Percentiles rank a stretch among this genome's conserved stretches.
Conservation (phyloP, 2,329 filamentous ascomycete genomes). For the Ceratocystis cubensis region DNA sequence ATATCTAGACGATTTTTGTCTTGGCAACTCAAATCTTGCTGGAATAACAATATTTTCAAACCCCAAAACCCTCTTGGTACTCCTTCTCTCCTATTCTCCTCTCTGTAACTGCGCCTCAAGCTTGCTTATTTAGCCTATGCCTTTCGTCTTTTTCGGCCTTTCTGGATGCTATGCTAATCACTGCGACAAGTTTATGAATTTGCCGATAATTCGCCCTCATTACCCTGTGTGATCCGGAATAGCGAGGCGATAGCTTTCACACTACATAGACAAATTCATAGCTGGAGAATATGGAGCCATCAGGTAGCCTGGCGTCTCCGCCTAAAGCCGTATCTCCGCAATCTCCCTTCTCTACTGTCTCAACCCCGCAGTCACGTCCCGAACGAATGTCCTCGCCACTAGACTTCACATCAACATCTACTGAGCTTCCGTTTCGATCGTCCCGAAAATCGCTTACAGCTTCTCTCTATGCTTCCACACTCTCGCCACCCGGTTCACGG, state of each 20-base stretch:
- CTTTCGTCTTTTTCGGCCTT: background rate
- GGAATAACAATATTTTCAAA: background rate
- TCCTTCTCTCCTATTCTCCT: background rate
- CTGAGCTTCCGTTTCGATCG: conserved; percentile 22
- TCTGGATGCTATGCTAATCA: background rate
- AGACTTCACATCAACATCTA: conserved; percentile 14
- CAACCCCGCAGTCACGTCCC: conserved; percentile 41
- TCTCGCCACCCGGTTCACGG: conserved; percentile 55
- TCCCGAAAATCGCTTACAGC: conserved; percentile 42
- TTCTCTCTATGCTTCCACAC: conserved; percentile 51
- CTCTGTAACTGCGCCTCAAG: background rate
- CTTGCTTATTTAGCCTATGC: background rate
- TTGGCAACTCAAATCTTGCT: background rate
- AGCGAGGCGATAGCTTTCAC: background rate
- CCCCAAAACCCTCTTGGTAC: background rate
- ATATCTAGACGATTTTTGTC: background rate
- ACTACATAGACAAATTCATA: background rate
- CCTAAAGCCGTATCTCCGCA: conserved; percentile 48
- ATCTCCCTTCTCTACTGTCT: conserved; percentile 54
- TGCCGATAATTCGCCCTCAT: background rate
- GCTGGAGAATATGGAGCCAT: background rate
- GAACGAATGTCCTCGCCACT: conserved; percentile 20
- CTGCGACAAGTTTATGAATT: conserved; percentile 1
- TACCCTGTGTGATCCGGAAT: background rate
- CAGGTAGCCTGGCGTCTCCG: conserved; percentile 48